Conservation (phyloP, 1,284 basidiomycete species). For the Termitomyces sp. region DNA sequence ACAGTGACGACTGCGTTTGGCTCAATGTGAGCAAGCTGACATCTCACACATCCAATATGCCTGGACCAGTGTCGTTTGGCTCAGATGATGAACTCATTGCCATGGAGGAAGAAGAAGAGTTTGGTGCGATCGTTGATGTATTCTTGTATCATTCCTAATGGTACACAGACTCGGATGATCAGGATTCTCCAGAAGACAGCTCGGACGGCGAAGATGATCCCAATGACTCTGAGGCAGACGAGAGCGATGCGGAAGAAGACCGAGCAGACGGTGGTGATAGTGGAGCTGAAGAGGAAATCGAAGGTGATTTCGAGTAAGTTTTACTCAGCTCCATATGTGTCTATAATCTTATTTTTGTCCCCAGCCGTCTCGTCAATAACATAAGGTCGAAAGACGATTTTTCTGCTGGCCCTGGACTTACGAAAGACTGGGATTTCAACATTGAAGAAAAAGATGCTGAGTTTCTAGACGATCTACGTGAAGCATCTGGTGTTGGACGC, state of each 20-base stretch:
- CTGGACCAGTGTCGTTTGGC: constrained; percentile 3
- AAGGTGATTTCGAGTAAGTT: constrained; percentile 43
- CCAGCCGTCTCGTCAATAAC: constrained; percentile 57
- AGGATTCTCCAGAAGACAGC: constrained; percentile 7
- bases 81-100: constrained; percentile 16
- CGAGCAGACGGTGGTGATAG: constrained; percentile 15
- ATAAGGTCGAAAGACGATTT: constrained; percentile 51
- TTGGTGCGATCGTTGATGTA: constrained; percentile 9
- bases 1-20: not conserved
- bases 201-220: constrained; percentile 15
- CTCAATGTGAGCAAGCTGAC: not conserved
- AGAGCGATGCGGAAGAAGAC: constrained; percentile 17
- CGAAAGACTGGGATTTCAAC: constrained; percentile 65
- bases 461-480: constrained; percentile 65
- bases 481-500: constrained; percentile 66
- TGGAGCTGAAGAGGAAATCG: constrained; percentile 35
- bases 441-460: constrained; percentile 61
- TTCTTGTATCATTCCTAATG: not conserved
- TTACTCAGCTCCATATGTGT: not conserved
- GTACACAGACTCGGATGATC: constrained; percentile 12
- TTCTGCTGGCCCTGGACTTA: constrained; percentile 40
- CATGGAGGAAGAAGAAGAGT: constrained; percentile 17
- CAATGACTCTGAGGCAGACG: constrained; percentile 16
- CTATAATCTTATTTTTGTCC: not conserved
- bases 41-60: not conserved